These are phyloP conservation scores for Logfia minima DNA, from an alignment of 129 eudicot species.

Conservation along the genomic window DNA sequence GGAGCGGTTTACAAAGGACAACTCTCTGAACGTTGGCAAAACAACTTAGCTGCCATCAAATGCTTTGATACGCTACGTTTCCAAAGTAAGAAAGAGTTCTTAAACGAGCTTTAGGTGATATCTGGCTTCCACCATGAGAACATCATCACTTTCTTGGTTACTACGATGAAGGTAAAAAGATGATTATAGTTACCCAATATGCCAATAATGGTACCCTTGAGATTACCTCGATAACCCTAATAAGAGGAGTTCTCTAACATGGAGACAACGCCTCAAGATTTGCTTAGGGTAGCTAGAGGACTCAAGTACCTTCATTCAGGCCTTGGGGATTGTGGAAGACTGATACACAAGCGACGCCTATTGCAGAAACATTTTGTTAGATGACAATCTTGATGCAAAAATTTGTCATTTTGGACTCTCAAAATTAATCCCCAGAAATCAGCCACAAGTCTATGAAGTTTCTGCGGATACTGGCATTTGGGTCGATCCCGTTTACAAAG, in stretches of 20 bases:
- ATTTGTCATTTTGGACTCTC: not conserved
- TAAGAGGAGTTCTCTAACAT: not conserved
- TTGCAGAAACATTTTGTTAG: not conserved
- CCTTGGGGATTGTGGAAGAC: not conserved
- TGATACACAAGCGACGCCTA: not conserved
- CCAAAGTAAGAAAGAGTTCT: too few species aligned
- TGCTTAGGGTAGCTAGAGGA: constrained; percentile 9
- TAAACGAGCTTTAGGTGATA: not conserved
- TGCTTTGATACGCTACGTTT: too few species aligned
- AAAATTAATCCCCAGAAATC: not conserved
- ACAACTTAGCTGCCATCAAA: not conserved
- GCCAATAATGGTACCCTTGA: constrained; percentile 4
- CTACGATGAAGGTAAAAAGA: not conserved
- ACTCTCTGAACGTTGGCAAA: not conserved
- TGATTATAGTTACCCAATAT: not conserved
- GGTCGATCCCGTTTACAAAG: not conserved
- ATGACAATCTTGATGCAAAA: not conserved
- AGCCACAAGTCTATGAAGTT: not conserved
- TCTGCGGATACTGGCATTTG: not conserved
- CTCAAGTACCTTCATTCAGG: not conserved
- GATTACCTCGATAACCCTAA: not conserved
- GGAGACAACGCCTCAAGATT: not conserved
- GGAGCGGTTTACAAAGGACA: not conserved
- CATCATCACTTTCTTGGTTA: not conserved
- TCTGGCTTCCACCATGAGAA: not conserved